These are phyloP conservation scores for Angophora floribunda DNA, from an alignment of 345 rosid genomes.

Conservation along the genomic window DNA sequence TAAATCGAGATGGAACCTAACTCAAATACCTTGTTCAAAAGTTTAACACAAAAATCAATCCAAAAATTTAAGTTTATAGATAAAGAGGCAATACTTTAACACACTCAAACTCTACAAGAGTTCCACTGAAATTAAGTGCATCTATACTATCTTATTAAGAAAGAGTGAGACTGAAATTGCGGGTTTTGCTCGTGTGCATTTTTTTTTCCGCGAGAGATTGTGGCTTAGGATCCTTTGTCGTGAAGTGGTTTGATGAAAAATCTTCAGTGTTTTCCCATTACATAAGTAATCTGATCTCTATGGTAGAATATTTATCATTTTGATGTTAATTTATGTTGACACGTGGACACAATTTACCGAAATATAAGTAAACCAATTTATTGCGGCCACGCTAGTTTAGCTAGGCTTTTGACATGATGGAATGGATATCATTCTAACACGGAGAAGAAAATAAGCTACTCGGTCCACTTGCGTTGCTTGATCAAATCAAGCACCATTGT, in stretches of 20 bases:
- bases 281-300: neutral
- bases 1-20: neutral
- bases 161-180: neutral
- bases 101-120: neutral
- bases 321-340: neutral
- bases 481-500: neutral
- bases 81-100: neutral
- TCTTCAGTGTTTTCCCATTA: neutral
- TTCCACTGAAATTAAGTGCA: neutral
- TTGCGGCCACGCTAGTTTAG: neutral
- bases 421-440: neutral
- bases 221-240: neutral
- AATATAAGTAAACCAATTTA: neutral
- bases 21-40: neutral
- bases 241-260: neutral
- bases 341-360: neutral
- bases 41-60: neutral
- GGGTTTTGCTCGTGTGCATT: neutral
- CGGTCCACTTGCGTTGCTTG: neutral
- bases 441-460: neutral
- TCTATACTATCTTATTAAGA: neutral
- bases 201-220: neutral
- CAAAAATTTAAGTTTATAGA: neutral
- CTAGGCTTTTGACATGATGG: neutral
- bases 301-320: neutral